These are phyloP conservation scores for Xylaria telfairii DNA, from an alignment of 495 filamentous ascomycete genomes.

Conservation along the genomic window DNA sequence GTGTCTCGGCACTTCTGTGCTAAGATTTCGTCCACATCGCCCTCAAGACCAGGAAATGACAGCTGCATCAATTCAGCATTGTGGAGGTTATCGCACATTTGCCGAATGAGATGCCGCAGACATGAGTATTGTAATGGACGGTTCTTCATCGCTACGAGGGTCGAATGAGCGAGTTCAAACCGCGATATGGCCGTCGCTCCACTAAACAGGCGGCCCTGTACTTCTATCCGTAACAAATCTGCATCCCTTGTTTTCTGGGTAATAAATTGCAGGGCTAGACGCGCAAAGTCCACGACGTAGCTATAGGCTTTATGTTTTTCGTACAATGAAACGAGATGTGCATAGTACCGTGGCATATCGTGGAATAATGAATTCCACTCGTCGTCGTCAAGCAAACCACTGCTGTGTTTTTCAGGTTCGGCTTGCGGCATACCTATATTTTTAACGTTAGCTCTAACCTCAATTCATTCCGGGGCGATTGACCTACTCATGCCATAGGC, in stretches of 20 bases:
- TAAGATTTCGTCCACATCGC: slow-evolving; percentile 79
- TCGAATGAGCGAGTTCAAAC: slow-evolving; percentile 82
- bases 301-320: slow-evolving; percentile 76
- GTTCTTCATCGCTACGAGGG: slow-evolving; percentile 74
- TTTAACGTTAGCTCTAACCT: slow-evolving; percentile 21
- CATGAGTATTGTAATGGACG: slow-evolving; percentile 67
- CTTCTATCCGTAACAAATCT: slow-evolving; percentile 60
- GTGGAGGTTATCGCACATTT: slow-evolving; percentile 71
- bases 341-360: slow-evolving; percentile 83
- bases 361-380: slow-evolving; percentile 75
- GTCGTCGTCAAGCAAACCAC: slow-evolving; percentile 71
- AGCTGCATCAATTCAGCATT: slow-evolving; percentile 73
- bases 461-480: background rate
- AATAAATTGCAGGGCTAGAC: slow-evolving; percentile 73
- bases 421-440: slow-evolving; percentile 31
- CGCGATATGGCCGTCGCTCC: slow-evolving; percentile 76
- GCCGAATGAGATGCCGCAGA: slow-evolving; percentile 69
- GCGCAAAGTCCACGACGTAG: slow-evolving; percentile 83
- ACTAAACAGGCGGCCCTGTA: slow-evolving; percentile 83
- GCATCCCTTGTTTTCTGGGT: slow-evolving; percentile 47
- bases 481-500: slow-evolving; percentile 80
- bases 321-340: slow-evolving; percentile 82
- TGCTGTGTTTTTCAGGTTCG: slow-evolving; percentile 51
- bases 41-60: slow-evolving; percentile 76
- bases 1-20: slow-evolving; percentile 64